These are phyloP conservation scores for Volvox reticuliferus DNA, from an alignment of 139 green algal species.

Conservation along the genomic window DNA sequence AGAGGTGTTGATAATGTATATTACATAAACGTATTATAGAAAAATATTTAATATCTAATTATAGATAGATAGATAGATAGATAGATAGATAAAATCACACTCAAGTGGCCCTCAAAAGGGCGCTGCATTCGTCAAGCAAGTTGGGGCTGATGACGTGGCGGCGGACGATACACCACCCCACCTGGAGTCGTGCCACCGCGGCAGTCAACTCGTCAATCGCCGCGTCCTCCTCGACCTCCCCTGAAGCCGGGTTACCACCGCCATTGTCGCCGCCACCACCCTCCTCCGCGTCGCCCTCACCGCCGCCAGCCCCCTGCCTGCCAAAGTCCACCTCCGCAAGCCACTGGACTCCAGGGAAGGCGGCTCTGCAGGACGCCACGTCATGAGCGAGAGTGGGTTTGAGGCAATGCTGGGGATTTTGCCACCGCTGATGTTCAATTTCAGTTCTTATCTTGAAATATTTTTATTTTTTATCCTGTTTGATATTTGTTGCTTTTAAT, in stretches of 20 bases:
- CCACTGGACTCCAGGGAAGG: constrained; percentile 29
- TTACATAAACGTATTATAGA: too few relatives aligned
- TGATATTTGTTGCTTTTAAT: too few relatives aligned
- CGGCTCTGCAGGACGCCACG: background rate
- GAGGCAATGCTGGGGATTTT: background rate
- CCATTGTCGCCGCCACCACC: background rate
- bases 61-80: too few relatives aligned
- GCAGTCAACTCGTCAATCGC: constrained; percentile 34
- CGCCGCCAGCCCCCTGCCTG: background rate
- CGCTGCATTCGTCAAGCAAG: too few relatives aligned
- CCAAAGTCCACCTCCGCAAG: constrained; percentile 17
- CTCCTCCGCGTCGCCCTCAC: background rate
- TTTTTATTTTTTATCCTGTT: too few relatives aligned
- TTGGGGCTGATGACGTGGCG: too few relatives aligned
- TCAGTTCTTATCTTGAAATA: too few relatives aligned
- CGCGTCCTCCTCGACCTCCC: background rate
- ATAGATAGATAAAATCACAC: too few relatives aligned
- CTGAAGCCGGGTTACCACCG: background rate
- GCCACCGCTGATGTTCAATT: background rate
- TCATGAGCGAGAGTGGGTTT: background rate
- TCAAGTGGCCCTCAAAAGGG: too few relatives aligned
- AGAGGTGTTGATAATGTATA: too few relatives aligned
- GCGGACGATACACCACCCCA: background rate
- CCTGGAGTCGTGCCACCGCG: constrained; percentile 19
- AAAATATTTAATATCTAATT: too few relatives aligned